Percentiles rank a stretch among this genome's conserved stretches.
These are phyloP conservation scores for Azolla pinnata DNA, from an alignment of 75 land plant species.

Conservation along the genomic window DNA sequence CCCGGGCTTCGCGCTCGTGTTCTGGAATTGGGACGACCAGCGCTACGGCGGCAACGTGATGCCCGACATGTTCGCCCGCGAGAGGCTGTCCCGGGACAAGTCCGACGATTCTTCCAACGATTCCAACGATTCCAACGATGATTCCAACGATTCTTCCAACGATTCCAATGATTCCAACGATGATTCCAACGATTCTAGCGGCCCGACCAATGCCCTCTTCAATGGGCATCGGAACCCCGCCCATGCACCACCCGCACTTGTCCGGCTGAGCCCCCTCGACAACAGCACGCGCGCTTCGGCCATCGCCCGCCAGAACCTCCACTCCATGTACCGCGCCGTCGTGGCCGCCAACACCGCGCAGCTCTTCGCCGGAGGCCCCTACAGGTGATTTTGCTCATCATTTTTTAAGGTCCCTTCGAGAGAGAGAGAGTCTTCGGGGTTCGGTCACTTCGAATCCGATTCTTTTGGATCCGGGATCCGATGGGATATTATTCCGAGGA, in stretches of 20 bases:
- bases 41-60: constrained; percentile 11
- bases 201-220: constrained; percentile 26
- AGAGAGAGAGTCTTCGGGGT: no score
- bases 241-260: constrained; percentile 27
- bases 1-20: no score
- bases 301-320: background rate
- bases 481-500: no score
- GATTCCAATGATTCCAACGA: background rate
- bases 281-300: background rate
- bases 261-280: constrained; percentile 25
- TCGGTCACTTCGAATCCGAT: no score
- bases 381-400: no score
- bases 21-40: constrained; percentile 9
- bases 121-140: background rate
- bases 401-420: no score
- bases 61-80: constrained; percentile 9
- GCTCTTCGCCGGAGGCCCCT: constrained; percentile 8
- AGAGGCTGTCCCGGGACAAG: background rate
- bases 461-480: no score
- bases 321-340: background rate
- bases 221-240: constrained; percentile 24
- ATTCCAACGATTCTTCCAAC: background rate
- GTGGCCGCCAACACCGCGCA: background rate
- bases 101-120: background rate
- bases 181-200: no score